Conservation (phyloP, 768 basidiomycete genomes). For the Rhizopogon rudus region DNA sequence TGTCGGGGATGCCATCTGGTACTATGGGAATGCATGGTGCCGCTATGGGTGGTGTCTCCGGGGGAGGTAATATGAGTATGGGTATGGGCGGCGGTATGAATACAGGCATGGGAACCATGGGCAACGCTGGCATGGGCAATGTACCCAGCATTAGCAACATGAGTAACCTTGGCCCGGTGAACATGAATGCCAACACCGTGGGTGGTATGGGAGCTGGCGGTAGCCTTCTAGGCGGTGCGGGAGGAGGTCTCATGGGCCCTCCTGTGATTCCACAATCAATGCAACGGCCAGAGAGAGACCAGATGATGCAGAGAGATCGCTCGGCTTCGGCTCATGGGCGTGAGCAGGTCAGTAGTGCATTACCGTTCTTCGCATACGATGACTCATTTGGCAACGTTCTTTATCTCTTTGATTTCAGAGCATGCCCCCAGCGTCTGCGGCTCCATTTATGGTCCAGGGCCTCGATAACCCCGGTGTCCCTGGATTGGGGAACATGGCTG, state of each 20-base stretch:
- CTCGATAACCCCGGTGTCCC: constrained; percentile 13
- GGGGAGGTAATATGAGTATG: background rate
- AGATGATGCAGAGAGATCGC: constrained; percentile 23
- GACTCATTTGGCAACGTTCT: background rate
- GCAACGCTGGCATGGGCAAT: constrained; percentile 5
- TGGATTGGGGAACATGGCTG: constrained; percentile 5
- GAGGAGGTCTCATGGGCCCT: constrained; percentile 34
- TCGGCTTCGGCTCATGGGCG: constrained; percentile 19
- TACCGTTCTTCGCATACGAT: background rate
- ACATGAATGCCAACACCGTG: constrained; percentile 11
- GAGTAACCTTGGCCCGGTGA: constrained; percentile 16
- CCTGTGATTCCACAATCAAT: constrained; percentile 28
- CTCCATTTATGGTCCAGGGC: constrained; percentile 15
- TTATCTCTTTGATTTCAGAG: constrained; percentile 12
- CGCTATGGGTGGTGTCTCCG: constrained; percentile 8
- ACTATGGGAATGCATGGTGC: constrained; percentile 13
- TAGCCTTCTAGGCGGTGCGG: constrained; percentile 23
- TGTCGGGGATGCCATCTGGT: constrained; percentile 9
- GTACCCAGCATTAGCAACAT: constrained; percentile 13
- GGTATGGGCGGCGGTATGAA: constrained; percentile 9
- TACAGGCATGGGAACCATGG: constrained; percentile 14
- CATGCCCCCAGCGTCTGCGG: constrained; percentile 16
- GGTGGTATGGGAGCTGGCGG: constrained; percentile 16
- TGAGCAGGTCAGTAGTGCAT: constrained; percentile 16
- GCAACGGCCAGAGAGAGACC: constrained; percentile 17